Evolutionary conservation across 441 rosid species (phyloP), one percentile per base, ranked within the genome.

Genomic region (Populus hybrid): DNA sequence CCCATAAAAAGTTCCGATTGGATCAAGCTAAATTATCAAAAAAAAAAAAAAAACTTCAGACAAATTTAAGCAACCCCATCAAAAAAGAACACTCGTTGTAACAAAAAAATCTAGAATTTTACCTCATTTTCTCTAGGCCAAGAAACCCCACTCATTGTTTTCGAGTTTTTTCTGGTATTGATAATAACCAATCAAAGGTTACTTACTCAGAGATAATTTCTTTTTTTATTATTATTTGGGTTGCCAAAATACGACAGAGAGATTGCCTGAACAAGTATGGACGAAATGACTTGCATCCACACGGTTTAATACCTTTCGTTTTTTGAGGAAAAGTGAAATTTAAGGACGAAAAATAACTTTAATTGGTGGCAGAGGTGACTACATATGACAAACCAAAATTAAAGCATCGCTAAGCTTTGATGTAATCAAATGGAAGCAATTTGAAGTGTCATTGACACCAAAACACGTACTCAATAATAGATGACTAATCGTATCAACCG

Each of bases 61-160:
- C 28, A 28, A 59, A 32, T 26, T 34, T 21, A 1, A n/a, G 72
- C 2, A 40, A 35, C 38, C 30, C 28, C 69, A 36, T 36, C 69
- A 50, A 57, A 28, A 20, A 34, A 32, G 2, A 26, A 32, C 18
- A 26, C 68, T 61, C n/a, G 14, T 3, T 54, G 10, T 21, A 9
- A 28, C 18, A 34, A 34, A 3, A 30, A 30, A 11, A 23, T 24
- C 68, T 21, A 21, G 67, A 10, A 16, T 28, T 23, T 54, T 75
- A 82, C 84, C 85, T 82, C 80, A 24, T 63, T 68, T 34, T 73
- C 69, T 68, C 59, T 20, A 34, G 82, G 85, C 85, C 82, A 82
- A 24, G 78, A 42, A 69, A 50, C n/a, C 10, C 38, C 73, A 10
- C n/a, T 70, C 78, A 69, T 74, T 46, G 66, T 67, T n/a, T 24